Evolutionary conservation across 2,329 filamentous ascomycete genomes (phyloP).

Genomic region (Berkeleyomyces basicola): DNA sequence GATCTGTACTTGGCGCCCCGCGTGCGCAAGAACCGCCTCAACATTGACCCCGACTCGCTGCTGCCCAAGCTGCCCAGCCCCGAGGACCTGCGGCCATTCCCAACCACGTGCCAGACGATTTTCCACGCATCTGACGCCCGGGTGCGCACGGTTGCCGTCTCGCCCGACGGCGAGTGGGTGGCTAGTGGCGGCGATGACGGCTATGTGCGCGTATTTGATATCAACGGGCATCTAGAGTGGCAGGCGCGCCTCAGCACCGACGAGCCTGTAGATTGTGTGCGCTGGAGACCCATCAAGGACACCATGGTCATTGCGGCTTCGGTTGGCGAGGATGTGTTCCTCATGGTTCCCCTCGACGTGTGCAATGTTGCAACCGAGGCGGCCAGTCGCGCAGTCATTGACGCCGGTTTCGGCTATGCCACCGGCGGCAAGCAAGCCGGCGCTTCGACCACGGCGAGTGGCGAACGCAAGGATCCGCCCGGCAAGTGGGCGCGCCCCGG

Average conservation of each 20-base stretch:
- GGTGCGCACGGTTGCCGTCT: conserved; percentile 69
- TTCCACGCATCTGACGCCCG: conserved; percentile 80
- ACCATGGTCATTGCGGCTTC: conserved; percentile 69
- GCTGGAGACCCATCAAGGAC: conserved; percentile 77
- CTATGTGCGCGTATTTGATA: conserved; percentile 77
- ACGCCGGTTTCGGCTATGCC: conserved; percentile 90
- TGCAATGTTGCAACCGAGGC: conserved; percentile 59
- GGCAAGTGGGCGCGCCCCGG: conserved; percentile 75
- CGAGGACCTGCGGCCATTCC: conserved; percentile 88
- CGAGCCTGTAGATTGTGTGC: conserved; percentile 66
- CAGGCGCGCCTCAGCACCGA: conserved; percentile 62
- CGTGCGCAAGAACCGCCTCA: conserved; percentile 81
- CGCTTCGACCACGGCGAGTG: conserved; percentile 30
- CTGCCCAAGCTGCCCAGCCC: conserved; percentile 86
- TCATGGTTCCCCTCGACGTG: conserved; percentile 60
- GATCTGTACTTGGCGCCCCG: conserved; percentile 91
- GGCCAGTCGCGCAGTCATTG: conserved; percentile 57
- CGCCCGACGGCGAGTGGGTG: conserved; percentile 70
- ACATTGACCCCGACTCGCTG: conserved; percentile 87
- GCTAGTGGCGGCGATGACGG: conserved; percentile 92
- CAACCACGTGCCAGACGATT: conserved; percentile 71
- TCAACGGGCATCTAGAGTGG: conserved; percentile 83
- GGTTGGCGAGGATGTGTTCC: conserved; percentile 68
- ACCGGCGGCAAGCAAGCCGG: conserved; percentile 41
- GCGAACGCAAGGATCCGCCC: conserved; percentile 53